Percentiles rank a stretch among this genome's conserved stretches.
These are phyloP conservation scores for Zymoseptoria brevis DNA, from an alignment of 2,329 filamentous ascomycete species.

Conservation along the genomic window DNA sequence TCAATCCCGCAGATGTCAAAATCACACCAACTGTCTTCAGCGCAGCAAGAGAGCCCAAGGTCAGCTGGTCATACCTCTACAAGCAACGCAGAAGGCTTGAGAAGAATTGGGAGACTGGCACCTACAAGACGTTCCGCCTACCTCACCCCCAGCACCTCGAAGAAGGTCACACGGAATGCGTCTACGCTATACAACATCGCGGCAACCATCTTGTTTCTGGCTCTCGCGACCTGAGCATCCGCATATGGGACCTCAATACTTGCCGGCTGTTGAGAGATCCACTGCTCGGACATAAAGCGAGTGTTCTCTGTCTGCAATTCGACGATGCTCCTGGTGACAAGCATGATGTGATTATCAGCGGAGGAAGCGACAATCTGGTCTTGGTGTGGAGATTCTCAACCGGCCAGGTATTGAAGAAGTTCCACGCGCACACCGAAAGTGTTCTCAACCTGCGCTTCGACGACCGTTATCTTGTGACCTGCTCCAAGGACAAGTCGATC, in stretches of 20 bases:
- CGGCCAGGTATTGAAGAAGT: conserved; percentile 68
- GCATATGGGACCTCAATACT: conserved; percentile 83
- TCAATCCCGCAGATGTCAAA: conserved; percentile 3
- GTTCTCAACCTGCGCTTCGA: conserved; percentile 92
- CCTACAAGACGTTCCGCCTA: conserved; percentile 78
- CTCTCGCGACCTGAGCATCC: conserved; percentile 77
- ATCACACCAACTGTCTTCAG: conserved; percentile 12
- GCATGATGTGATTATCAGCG: conserved; percentile 89
- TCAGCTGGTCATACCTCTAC: conserved; percentile 93
- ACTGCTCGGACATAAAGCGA: conserved; percentile 69
- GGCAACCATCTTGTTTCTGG: conserved; percentile 84
- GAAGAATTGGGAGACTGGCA: conserved; percentile 81
- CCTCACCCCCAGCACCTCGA: conserved; percentile 72
- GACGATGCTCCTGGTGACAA: conserved; percentile 63
- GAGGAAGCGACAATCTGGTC: conserved; percentile 84
- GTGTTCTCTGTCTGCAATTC: conserved; percentile 90
- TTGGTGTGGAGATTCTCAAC: conserved; percentile 93
- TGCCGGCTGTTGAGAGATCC: conserved; percentile 64
- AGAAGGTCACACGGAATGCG: conserved; percentile 84
- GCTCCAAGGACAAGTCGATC: conserved; percentile 94
- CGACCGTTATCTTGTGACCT: conserved; percentile 83
- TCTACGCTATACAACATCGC: conserved; percentile 89
- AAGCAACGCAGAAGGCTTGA: conserved; percentile 78
- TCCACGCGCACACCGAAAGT: conserved; percentile 79
- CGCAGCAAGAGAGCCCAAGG: conserved; percentile 43